Conservation (phyloP, 352 stramenopile genomes). For the Pythium aristosporum region DNA sequence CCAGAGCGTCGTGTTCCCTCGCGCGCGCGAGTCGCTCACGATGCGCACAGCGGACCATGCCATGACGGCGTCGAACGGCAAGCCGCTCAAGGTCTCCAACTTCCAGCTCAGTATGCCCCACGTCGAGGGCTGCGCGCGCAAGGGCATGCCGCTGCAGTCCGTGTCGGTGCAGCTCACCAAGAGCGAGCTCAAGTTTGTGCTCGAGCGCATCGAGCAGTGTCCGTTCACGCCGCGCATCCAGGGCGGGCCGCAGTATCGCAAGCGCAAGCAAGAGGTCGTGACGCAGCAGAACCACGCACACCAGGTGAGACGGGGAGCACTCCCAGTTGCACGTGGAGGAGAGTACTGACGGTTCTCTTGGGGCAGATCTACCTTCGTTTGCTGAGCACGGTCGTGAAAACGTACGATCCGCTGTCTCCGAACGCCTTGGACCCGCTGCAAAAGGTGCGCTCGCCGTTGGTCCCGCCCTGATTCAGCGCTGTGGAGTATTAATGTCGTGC, state of each 20-base stretch:
- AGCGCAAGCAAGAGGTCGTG: conserved; percentile 43
- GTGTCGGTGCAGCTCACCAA: conserved; percentile 74
- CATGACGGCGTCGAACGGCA: conserved; percentile 54
- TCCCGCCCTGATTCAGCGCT: neutral
- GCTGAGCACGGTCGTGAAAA: conserved; percentile 50
- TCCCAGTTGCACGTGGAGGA: too few relatives aligned
- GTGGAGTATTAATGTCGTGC: neutral
- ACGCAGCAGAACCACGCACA: conserved; percentile 79
- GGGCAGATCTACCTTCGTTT: conserved; percentile 69
- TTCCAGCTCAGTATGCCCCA: conserved; percentile 89
- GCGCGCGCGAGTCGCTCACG: conserved; percentile 66
- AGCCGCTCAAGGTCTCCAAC: conserved; percentile 73
- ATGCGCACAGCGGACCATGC: conserved; percentile 48
- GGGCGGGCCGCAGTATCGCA: conserved; percentile 66
- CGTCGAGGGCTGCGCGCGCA: conserved; percentile 76
- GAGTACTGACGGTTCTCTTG: neutral
- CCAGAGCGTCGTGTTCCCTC: conserved; percentile 71
- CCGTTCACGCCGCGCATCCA: conserved; percentile 51
- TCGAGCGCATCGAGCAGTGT: conserved; percentile 76
- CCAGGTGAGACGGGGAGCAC: conserved; percentile 39
- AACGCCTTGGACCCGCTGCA: conserved; percentile 52
- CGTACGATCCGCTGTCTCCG: conserved; percentile 53
- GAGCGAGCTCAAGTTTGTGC: conserved; percentile 86
- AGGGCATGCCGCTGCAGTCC: conserved; percentile 77
- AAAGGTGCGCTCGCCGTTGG: conserved; percentile 36